Conservation (phyloP, 495 filamentous ascomycete genomes). For the Annulohypoxylon bovei region DNA sequence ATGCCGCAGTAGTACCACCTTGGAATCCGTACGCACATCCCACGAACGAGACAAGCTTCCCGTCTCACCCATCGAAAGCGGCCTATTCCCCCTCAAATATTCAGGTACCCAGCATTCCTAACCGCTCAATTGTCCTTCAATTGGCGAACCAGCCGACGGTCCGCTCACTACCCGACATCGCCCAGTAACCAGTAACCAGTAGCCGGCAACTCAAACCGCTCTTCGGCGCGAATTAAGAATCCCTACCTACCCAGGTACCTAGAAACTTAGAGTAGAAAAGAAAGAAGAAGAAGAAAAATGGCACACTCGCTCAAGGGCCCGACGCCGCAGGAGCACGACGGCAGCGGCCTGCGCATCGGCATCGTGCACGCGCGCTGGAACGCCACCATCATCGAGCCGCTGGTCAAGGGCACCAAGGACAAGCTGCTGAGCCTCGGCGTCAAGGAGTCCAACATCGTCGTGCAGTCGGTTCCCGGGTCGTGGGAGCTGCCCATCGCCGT, state of each 20-base stretch:
- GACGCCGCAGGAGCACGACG: constrained; percentile 62
- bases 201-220: neutral
- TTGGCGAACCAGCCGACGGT: constrained; percentile 4
- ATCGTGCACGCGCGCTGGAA: constrained; percentile 99
- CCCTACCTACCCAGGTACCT: neutral
- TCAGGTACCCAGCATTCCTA: constrained; percentile 8
- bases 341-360: constrained; percentile 85
- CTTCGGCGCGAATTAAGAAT: neutral
- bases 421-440: constrained; percentile 74
- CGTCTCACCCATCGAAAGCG: neutral
- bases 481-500: constrained; percentile 93
- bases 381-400: constrained; percentile 73
- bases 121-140: constrained; percentile 8
- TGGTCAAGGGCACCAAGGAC: constrained; percentile 73
- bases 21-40: neutral
- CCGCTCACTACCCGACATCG: neutral
- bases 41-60: neutral
- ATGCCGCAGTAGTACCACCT: neutral
- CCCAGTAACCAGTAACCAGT: neutral
- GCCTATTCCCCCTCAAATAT: neutral
- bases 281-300: constrained; percentile 11
- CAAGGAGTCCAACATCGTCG: constrained; percentile 83
- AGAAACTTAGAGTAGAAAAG: neutral
- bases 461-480: constrained; percentile 89
- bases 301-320: constrained; percentile 57